Base-by-base conservation (phyloP, 352 stramenopile genomes). In the Elongisporangium prolatum region DNA sequence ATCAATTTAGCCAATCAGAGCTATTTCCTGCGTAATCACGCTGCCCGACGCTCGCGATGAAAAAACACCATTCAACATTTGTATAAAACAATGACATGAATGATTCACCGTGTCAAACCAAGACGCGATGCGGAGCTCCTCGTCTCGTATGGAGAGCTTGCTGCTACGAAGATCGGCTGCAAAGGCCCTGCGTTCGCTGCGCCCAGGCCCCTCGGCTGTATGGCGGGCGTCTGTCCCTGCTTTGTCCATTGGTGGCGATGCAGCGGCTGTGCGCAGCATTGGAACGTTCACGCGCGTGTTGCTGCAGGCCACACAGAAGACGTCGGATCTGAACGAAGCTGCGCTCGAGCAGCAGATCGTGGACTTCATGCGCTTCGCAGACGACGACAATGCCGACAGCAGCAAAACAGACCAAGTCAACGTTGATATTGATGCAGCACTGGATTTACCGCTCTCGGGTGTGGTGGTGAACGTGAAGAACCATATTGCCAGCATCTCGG, bases 391-490 rank as follows among this genome's bases (percentile, higher is more conserved):
- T 37, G 10, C 51, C 2, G 34, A 56, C 0, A 28, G 34, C 44
- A 22, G 24, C 13, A 25, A n/a, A 6, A 21, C 4, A 0, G 48
- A 69, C 5, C 37, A 56, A 10, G 3, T 65, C 4, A 22, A 38
- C 11, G 38, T 55, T 37, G 48, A 67, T 21, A 56, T 59, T 2
- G 57, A 38, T 8, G 52, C 69, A 9, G 56, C 71, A 38, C 57
- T 67, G 0, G 71, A 78, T 49, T 68, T 93, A 28, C 71, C 80
- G 1, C 25, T 86, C 17, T 58, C 50, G 14, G 84, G 84, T 48
- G 68, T 82, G 6, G 68, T 93, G 25, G 69, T 91, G 53, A 71
- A 84, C 62, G 65, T 93, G 17, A 81, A 87, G 65, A 89, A 88
- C 67, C 70, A 74, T 25, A 73, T 93, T 21, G 84, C 80, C 38